These are phyloP conservation scores for Monosporascus cannonballus DNA, from an alignment of 2,329 filamentous ascomycete species.

Conservation along the genomic window DNA sequence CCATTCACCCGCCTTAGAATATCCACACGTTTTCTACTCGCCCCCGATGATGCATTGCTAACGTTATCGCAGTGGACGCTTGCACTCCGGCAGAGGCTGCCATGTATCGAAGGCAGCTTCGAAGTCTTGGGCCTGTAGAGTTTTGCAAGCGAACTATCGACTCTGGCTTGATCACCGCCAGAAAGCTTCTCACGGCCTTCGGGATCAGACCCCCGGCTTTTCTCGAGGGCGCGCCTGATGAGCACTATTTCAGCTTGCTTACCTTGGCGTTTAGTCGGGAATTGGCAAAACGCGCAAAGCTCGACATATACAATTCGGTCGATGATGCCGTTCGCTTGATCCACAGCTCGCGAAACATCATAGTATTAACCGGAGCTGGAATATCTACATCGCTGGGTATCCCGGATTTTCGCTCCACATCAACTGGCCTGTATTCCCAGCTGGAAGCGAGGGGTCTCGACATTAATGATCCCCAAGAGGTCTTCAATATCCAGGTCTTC, in stretches of 20 bases:
- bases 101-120: conserved; percentile 63
- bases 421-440: conserved; percentile 84
- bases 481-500: conserved; percentile 89
- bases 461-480: conserved; percentile 79
- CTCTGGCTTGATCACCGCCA: conserved; percentile 64
- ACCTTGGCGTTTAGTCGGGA: conserved; percentile 74
- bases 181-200: conserved; percentile 83
- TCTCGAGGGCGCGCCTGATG: conserved; percentile 66
- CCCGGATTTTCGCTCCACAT: conserved; percentile 92
- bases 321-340: conserved; percentile 81
- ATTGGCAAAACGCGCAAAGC: conserved; percentile 73
- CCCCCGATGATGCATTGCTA: conserved; percentile 3
- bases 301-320: conserved; percentile 74
- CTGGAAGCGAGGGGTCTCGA: conserved; percentile 66
- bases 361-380: conserved; percentile 90
- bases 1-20: not conserved
- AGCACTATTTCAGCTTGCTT: conserved; percentile 68
- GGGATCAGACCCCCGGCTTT: conserved; percentile 68
- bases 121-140: conserved; percentile 67
- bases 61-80: conserved; percentile 19
- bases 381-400: conserved; percentile 97
- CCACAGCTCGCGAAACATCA: conserved; percentile 69
- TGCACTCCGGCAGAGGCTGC: conserved; percentile 57
- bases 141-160: conserved; percentile 71
- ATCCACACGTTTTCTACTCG: not conserved